These are phyloP conservation scores for Ustilago loliicola DNA, from an alignment of 1,284 basidiomycete genomes.

Conservation along the genomic window DNA sequence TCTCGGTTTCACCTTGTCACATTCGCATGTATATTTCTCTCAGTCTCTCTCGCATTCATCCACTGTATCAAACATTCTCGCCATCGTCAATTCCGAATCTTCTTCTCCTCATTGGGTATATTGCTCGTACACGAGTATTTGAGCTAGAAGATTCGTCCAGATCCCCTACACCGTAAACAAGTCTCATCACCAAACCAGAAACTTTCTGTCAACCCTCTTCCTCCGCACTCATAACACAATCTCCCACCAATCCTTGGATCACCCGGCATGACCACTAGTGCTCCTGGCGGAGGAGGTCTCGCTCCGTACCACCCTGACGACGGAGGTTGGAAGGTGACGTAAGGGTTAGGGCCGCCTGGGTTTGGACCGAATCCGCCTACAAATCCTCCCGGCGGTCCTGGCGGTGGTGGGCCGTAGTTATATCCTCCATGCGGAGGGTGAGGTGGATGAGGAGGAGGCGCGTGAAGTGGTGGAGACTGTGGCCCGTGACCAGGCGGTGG, in stretches of 20 bases:
- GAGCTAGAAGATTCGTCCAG: constrained; percentile 33
- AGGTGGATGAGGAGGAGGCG: constrained; percentile 14
- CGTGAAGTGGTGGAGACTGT: neutral
- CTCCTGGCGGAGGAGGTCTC: constrained; percentile 32
- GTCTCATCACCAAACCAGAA: constrained; percentile 57
- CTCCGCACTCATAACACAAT: constrained; percentile 49
- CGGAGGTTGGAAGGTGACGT: constrained; percentile 23
- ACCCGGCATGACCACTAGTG: constrained; percentile 48
- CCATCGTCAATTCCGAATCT: neutral
- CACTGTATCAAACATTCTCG: neutral
- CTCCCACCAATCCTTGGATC: constrained; percentile 50
- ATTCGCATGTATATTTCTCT: constrained; percentile 1
- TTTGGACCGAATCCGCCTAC: constrained; percentile 36
- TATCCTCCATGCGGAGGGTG: constrained; percentile 12
- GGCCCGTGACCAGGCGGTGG: constrained; percentile 34
- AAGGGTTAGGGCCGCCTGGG: constrained; percentile 37
- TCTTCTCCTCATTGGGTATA: constrained; percentile 8
- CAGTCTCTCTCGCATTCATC: neutral
- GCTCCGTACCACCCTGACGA: constrained; percentile 17
- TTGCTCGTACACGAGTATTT: neutral
- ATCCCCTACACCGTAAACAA: constrained; percentile 39
- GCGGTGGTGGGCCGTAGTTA: constrained; percentile 1
- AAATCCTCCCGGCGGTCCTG: constrained; percentile 20
- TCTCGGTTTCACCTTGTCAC: neutral
- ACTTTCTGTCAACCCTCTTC: constrained; percentile 42